A percentile compares a stretch with the other conserved stretches of the same genome.
phyloP scores from a whole-genome alignment of 1,284 basidiomycete species.

The Blastosporella zonata region DNA sequence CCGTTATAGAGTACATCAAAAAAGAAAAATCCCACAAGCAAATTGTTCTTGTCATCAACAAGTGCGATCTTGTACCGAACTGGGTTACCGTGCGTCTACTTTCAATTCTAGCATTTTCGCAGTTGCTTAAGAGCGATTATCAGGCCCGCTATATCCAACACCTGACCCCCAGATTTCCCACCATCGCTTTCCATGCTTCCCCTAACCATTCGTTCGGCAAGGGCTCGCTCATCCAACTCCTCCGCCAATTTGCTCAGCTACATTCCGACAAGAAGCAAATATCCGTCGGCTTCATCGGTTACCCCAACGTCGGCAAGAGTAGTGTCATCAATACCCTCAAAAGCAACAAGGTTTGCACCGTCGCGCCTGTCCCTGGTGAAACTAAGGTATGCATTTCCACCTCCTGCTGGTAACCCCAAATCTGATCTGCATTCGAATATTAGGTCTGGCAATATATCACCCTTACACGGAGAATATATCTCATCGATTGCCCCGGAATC shows the following conservation, averaged over 20 bases:
- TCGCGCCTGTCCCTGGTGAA: slow-evolving; percentile 97
- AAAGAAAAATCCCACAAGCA: slow-evolving; percentile 99
- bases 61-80: slow-evolving; percentile 97
- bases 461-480: slow-evolving; percentile 92
- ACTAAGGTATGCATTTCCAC: slow-evolving; percentile 68
- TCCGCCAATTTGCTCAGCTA: slow-evolving; percentile 95
- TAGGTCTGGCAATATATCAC: slow-evolving; percentile 99
- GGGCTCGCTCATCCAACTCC: slow-evolving; percentile 94
- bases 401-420: neutral
- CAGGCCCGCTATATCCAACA: slow-evolving; percentile 97
- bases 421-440: neutral
- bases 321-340: slow-evolving; percentile 99
- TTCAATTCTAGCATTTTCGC: slow-evolving; percentile 15
- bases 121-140: slow-evolving; percentile 3
- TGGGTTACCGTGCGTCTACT: slow-evolving; percentile 90
- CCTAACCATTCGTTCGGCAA: slow-evolving; percentile 99
- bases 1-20: slow-evolving; percentile 89
- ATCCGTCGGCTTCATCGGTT: slow-evolving; percentile 96
- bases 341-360: slow-evolving; percentile 96
- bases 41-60: slow-evolving; percentile 95
- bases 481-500: slow-evolving; percentile 99
- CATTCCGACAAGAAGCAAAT: slow-evolving; percentile 99
- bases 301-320: slow-evolving; percentile 98
- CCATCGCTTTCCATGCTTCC: slow-evolving; percentile 97
- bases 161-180: slow-evolving; percentile 91